These are phyloP conservation scores for Thraustochytrium sp. DNA, from an alignment of 352 stramenopile genomes.

Conservation along the genomic window DNA sequence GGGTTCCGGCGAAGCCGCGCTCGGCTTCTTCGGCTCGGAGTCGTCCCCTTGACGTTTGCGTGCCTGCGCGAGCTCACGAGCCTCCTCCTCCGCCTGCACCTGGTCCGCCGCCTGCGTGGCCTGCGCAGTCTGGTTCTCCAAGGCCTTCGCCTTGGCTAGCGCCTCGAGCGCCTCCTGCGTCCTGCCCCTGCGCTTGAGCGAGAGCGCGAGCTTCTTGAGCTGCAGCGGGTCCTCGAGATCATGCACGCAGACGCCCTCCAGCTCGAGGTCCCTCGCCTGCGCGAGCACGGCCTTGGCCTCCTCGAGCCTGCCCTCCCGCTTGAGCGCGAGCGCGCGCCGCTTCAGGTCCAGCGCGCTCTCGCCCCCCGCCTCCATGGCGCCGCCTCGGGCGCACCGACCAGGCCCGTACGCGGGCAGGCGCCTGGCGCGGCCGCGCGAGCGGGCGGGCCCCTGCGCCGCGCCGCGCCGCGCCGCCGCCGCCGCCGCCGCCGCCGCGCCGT, in stretches of 20 bases:
- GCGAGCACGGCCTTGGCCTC: conserved; percentile 23
- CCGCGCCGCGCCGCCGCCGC: too few relatives aligned
- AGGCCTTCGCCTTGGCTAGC: not conserved
- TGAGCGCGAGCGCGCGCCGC: not conserved
- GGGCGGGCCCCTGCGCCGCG: too few relatives aligned
- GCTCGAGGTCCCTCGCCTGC: conserved; percentile 16
- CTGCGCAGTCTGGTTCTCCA: not conserved
- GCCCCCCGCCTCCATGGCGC: too few relatives aligned
- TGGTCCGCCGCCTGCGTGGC: not conserved
- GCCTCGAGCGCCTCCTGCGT: not conserved
- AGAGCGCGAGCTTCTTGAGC: conserved; percentile 33
- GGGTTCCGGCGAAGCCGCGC: too few relatives aligned
- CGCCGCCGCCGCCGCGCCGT: too few relatives aligned
- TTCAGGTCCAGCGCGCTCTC: not conserved
- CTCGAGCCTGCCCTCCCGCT: not conserved
- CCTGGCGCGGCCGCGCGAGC: too few relatives aligned
- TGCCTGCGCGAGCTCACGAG: not conserved
- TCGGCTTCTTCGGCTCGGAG: too few relatives aligned
- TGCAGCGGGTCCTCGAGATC: not conserved
- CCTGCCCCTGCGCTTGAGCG: not conserved
- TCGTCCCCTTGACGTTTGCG: not conserved
- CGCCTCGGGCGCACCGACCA: too few relatives aligned
- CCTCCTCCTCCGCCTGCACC: not conserved
- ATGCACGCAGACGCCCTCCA: not conserved
- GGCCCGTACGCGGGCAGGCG: too few relatives aligned